Evolutionary conservation across 208 protist species (phyloP).

Genomic region (Tritrichomonas musculus): DNA sequence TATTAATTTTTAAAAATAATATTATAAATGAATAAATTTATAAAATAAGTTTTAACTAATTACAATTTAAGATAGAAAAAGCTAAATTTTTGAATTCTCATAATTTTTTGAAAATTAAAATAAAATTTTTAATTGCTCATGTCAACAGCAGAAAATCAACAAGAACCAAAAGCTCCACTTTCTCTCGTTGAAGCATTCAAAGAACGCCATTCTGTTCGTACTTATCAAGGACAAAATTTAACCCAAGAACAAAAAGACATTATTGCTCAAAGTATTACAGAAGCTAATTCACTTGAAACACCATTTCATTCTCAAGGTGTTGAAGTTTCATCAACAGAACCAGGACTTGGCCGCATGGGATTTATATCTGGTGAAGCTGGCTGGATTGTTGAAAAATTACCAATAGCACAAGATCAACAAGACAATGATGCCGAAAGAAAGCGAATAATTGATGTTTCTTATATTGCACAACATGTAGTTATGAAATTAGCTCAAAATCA

Average conservation of each 20-base stretch:
- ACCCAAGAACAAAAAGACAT: background rate
- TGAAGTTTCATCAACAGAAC: background rate
- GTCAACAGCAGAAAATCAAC: too few relatives aligned
- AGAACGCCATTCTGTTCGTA: background rate
- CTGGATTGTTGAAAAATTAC: background rate
- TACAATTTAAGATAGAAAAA: too few relatives aligned
- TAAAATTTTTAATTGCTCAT: too few relatives aligned
- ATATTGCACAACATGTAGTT: background rate
- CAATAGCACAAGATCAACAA: background rate
- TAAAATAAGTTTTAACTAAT: too few relatives aligned
- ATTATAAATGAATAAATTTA: too few relatives aligned
- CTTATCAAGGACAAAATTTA: background rate
- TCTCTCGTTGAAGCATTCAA: conserved; percentile 18
- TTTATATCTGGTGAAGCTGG: background rate
- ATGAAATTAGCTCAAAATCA: background rate
- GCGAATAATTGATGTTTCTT: background rate
- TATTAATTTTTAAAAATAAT: too few relatives aligned
- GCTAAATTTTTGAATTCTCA: too few relatives aligned
- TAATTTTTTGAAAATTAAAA: too few relatives aligned
- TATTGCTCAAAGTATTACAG: background rate
- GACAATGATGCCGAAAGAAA: background rate
- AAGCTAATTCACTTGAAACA: background rate
- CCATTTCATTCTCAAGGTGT: background rate
- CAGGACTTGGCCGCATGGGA: background rate
- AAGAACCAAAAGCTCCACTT: too few relatives aligned